These are phyloP conservation scores for Diplodia scrobiculata DNA, from an alignment of 2,329 filamentous ascomycete species.

Conservation along the genomic window DNA sequence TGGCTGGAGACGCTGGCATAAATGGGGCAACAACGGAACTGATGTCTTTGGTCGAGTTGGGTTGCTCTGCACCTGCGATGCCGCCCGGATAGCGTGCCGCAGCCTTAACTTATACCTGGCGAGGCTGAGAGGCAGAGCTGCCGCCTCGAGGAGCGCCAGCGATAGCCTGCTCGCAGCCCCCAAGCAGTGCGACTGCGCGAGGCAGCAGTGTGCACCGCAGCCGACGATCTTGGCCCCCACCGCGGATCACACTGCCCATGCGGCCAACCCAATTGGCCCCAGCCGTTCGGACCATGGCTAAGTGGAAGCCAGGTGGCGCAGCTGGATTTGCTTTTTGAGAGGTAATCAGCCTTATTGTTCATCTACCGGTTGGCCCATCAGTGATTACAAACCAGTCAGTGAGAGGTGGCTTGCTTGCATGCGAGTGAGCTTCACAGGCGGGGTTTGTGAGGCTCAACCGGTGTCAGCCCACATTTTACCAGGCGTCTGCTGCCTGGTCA, in stretches of 20 bases:
- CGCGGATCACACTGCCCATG: neutral
- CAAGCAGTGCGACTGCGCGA: conserved; percentile 2
- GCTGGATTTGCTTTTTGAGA: neutral
- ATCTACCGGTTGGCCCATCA: neutral
- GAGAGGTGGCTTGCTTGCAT: neutral
- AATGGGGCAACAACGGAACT: neutral
- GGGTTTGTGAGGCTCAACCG: neutral
- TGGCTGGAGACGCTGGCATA: neutral
- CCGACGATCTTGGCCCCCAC: neutral
- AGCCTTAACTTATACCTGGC: conserved; percentile 9
- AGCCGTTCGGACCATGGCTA: neutral
- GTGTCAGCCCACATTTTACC: neutral
- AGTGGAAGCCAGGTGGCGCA: neutral
- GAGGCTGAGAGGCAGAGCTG: conserved; percentile 5
- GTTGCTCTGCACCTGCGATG: neutral
- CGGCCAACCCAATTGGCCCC: neutral
- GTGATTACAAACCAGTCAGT: neutral
- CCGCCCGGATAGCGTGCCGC: neutral
- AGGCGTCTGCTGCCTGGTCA: neutral
- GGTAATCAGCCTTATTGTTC: neutral
- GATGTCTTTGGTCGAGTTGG: neutral
- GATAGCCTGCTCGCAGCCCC: conserved; percentile 1
- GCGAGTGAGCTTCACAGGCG: neutral
- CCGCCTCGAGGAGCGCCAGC: neutral
- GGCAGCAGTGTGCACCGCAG: conserved; percentile 4